Base-by-base conservation (phyloP, 2,329 filamentous ascomycete genomes). In the Fusarium protoensiforme region DNA sequence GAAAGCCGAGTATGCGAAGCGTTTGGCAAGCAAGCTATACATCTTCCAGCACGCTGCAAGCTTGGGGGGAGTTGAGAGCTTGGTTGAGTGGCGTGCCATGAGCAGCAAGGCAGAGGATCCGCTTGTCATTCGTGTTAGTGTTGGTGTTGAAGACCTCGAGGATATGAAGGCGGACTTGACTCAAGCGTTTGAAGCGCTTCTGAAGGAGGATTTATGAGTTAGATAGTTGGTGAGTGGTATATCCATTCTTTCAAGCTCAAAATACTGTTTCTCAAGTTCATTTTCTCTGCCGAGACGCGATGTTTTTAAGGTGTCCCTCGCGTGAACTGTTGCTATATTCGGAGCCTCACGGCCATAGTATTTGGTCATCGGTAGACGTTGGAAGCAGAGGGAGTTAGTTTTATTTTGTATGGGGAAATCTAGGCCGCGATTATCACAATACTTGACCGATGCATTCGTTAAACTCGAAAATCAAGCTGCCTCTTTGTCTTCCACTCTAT, bases 401-500 rank as follows among this genome's bases (percentile, higher is more conserved):
- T 14, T 36, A 36, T 35, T 2, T 6, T 14, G 33, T 13, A 6
- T 5, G 4, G 16, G 14, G 13, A 35, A 7, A 35, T 14, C 6
- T 13, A 35, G 14, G 13, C 33, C 14, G 13, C 10, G 8, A n/a
- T n/a, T n/a, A n/a, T n/a, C 3, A n/a, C 36, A 10, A 39, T n/a
- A 39, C 18, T 10, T 2, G 11, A 39, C 4, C 36, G 9, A 4
- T 10, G n/a, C 5, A 8, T 10, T 39, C 36, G 5, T 33, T 18
- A 39, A n/a, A 39, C 9, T 16, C 3, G 4, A 43, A 8, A 6
- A 24, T 5, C 7, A 22, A 43, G 8, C 13, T 14, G 5, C 39
- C 14, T 14, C 13, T 13, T 43, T 11, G 20, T 24, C 11, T 61
- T 67, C 41, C 65, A 67, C 66, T 70, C 80, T 80, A 84, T 64